Evolutionary conservation across 2,329 filamentous ascomycete species (phyloP).

Genomic region (Neurospora sp.): DNA sequence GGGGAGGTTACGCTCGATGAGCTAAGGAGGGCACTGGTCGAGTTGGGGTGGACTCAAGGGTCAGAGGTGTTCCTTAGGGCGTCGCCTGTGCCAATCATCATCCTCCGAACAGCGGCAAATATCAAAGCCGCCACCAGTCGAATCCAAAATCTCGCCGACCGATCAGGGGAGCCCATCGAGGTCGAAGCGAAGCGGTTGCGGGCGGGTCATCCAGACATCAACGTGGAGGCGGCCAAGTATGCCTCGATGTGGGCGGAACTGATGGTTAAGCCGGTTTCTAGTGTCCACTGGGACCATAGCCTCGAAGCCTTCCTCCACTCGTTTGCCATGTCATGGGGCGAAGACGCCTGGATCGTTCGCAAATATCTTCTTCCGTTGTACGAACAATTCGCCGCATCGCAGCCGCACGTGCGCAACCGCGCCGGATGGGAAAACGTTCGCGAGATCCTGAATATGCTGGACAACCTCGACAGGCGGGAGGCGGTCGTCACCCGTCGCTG

Average conservation of each 20-base stretch:
- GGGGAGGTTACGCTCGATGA: slow-evolving; percentile 52
- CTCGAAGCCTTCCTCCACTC: slow-evolving; percentile 55
- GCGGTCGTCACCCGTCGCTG: slow-evolving; percentile 26
- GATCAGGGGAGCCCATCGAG: slow-evolving; percentile 26
- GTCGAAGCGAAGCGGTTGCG: slow-evolving; percentile 28
- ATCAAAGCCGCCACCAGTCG: slow-evolving; percentile 57
- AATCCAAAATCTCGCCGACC: slow-evolving; percentile 31
- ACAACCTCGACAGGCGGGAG: slow-evolving; percentile 33
- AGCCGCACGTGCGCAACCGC: slow-evolving; percentile 20
- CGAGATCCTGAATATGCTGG: slow-evolving; percentile 29
- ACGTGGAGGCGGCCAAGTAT: slow-evolving; percentile 53
- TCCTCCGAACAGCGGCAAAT: slow-evolving; percentile 68
- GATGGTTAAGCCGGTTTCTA: slow-evolving; percentile 39
- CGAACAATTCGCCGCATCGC: slow-evolving; percentile 27
- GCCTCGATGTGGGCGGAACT: slow-evolving; percentile 62
- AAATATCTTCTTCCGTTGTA: slow-evolving; percentile 57
- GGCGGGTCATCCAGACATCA: slow-evolving; percentile 44
- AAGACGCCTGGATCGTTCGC: slow-evolving; percentile 63
- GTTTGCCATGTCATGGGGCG: slow-evolving; percentile 55
- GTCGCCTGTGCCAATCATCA: slow-evolving; percentile 55
- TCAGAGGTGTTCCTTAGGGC: slow-evolving; percentile 48
- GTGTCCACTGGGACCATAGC: slow-evolving; percentile 47
- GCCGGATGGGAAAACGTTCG: slow-evolving; percentile 26
- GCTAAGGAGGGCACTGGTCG: slow-evolving; percentile 49
- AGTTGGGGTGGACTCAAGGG: slow-evolving; percentile 33